These are phyloP conservation scores for Trichosanthes cucumerina DNA, from an alignment of 306 rosid genomes.

Conservation along the genomic window DNA sequence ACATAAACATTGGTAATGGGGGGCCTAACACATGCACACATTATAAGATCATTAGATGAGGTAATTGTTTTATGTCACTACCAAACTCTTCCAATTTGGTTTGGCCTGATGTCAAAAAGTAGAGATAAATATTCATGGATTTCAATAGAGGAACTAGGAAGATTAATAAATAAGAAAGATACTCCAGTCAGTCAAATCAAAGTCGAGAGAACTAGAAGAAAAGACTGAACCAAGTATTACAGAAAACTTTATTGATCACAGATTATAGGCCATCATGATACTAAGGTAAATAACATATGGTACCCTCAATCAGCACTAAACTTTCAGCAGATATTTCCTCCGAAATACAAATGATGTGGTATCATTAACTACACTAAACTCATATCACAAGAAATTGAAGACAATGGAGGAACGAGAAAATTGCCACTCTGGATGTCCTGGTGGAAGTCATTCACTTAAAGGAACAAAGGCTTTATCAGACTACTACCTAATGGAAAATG, in stretches of 20 bases:
- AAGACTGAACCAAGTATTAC: too few species aligned
- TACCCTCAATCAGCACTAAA: background rate
- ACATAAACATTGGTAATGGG: too few species aligned
- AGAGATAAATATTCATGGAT: background rate
- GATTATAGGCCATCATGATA: background rate
- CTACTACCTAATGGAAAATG: background rate
- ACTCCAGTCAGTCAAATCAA: too few species aligned
- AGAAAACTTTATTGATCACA: background rate
- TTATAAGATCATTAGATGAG: background rate
- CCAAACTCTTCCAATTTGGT: background rate
- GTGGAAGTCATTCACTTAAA: background rate
- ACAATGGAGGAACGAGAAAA: background rate
- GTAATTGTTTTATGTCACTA: background rate
- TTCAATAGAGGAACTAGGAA: too few species aligned
- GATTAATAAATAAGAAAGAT: too few species aligned
- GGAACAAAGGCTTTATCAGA: background rate
- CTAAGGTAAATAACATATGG: background rate
- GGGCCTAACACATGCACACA: background rate
- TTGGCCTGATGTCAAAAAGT: background rate
- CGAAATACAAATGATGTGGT: background rate
- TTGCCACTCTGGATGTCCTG: background rate
- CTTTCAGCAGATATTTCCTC: background rate
- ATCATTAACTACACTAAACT: background rate
- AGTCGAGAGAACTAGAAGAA: too few species aligned
- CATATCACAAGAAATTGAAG: background rate